Percentiles rank a stretch among this genome's conserved stretches.
phyloP scores from a whole-genome alignment of 1,284 basidiomycete genomes.

The Chiua sp. region DNA sequence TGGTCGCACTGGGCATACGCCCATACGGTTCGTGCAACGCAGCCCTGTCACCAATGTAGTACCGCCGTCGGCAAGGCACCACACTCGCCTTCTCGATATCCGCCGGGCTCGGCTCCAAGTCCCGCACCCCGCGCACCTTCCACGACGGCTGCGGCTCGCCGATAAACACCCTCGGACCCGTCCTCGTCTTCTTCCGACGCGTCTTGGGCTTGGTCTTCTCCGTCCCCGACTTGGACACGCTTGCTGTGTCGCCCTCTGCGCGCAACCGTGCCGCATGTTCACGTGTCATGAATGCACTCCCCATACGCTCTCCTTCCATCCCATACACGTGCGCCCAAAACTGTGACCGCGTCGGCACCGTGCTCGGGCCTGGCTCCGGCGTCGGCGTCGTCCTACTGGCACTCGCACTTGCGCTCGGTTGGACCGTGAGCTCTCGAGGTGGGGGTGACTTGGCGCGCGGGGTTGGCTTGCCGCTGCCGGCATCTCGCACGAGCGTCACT shows the following conservation, averaged over 20 bases:
- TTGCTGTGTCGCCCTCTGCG: neutral
- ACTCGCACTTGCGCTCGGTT: neutral
- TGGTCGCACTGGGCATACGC: slow-evolving; percentile 19
- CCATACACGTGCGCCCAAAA: slow-evolving; percentile 42
- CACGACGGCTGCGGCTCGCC: slow-evolving; percentile 30
- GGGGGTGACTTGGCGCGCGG: neutral
- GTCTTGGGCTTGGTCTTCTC: slow-evolving; percentile 7
- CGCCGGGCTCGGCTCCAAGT: slow-evolving; percentile 24
- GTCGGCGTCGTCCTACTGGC: slow-evolving; percentile 6
- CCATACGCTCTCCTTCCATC: slow-evolving; percentile 33
- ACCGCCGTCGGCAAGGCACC: slow-evolving; percentile 7
- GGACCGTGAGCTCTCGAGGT: neutral
- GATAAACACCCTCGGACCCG: slow-evolving; percentile 30
- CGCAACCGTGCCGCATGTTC: slow-evolving; percentile 7
- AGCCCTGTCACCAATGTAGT: slow-evolving; percentile 22
- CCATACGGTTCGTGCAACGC: slow-evolving; percentile 27
- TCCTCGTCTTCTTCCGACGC: neutral
- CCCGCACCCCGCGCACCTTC: slow-evolving; percentile 24
- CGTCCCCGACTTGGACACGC: neutral
- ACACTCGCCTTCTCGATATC: slow-evolving; percentile 1
- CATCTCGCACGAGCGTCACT: slow-evolving; percentile 33
- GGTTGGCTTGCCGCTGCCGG: neutral
- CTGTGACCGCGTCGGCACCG: slow-evolving; percentile 1
- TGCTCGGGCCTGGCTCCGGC: slow-evolving; percentile 4
- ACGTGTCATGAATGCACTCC: slow-evolving; percentile 31